Evolutionary conservation across 2,329 filamentous ascomycete genomes (phyloP), one percentile per base, ranked within the genome.

Genomic region (Dothistroma pini): DNA sequence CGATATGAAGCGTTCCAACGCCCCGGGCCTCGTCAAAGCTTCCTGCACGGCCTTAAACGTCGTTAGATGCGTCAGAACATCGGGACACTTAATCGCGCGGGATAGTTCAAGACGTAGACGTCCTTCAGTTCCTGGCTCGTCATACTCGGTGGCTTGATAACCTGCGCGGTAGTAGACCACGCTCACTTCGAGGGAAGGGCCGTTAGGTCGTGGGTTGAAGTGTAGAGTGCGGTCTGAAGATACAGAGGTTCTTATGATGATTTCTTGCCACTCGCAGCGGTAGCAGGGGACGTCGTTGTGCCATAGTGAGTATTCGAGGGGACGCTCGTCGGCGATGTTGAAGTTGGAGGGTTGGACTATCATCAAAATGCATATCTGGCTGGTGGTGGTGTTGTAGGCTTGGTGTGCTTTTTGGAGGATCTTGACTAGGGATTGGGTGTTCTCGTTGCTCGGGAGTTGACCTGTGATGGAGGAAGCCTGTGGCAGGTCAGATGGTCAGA

Each of bases 21-120:
- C 68, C 0, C 68, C 74, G 0, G 74, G 71, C 1, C 62, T 56
- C 1, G 74, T 68, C 2, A 80, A 71, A 10, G 74, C 74, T 60
- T 77, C 74, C 60, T 80, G 78, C 0, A 80, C 74, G 48, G 75
- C 75, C 67, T 80, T 80, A 54, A 79, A 76, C 6, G 75, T 78
- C 0, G 74, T 70, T 14, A 80, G 64, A 55, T 80, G 79, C 0
- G 71, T 71, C 11, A 79, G 67, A 12, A 80, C 64, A 8, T 75
- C 74, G 0, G 79, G 78, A 56, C 78, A 80, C 66, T 79, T 80
- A 64, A 80, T 79, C 2, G 79, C 76, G 16, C 62, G 58, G 2
- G 76, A 77, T 14, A 68, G 65, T 58, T 80, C 78, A 2, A 80
- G 67, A 29, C 69, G 69, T 0, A 75, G 57, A 7, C 78, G 71